A percentile compares a stretch with the other conserved stretches of the same genome.
These are phyloP conservation scores for Vanrija sp. DNA, from an alignment of 1,284 basidiomycete genomes.

Conservation along the genomic window DNA sequence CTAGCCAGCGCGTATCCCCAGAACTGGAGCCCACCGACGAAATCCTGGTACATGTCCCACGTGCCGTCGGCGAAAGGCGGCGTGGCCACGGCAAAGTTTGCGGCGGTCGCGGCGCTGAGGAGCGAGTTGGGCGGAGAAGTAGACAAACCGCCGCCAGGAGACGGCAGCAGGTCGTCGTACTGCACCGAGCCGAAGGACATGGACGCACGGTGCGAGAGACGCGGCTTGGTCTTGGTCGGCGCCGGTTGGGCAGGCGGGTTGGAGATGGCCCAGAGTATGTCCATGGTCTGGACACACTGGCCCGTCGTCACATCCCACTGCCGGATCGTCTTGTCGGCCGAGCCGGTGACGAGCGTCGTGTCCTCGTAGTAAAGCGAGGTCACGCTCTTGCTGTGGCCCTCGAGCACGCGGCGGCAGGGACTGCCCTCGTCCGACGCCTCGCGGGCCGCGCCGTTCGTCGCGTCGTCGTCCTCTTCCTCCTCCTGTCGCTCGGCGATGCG, in stretches of 20 bases:
- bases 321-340: slow-evolving; percentile 94
- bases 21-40: slow-evolving; percentile 95
- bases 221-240: slow-evolving; percentile 29
- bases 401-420: slow-evolving; percentile 71
- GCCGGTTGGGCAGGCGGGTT: slow-evolving; percentile 64
- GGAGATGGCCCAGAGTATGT: slow-evolving; percentile 98
- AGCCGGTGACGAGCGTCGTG: slow-evolving; percentile 89
- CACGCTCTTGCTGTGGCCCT: slow-evolving; percentile 89
- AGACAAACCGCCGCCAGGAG: slow-evolving; percentile 18
- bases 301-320: slow-evolving; percentile 98
- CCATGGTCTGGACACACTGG: slow-evolving; percentile 98
- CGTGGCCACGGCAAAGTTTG: slow-evolving; percentile 70
- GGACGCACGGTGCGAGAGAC: slow-evolving; percentile 39
- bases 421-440: slow-evolving; percentile 52
- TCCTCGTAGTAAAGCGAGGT: slow-evolving; percentile 94
- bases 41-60: slow-evolving; percentile 93
- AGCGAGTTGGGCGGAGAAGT: not conserved
- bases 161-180: slow-evolving; percentile 52
- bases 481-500: slow-evolving; percentile 35
- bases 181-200: slow-evolving; percentile 43
- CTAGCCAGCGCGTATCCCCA: slow-evolving; percentile 98
- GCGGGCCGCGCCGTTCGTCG: slow-evolving; percentile 23
- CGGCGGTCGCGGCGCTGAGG: slow-evolving; percentile 44
- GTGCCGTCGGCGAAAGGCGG: slow-evolving; percentile 84
- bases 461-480: slow-evolving; percentile 32